Evolutionary conservation across 495 filamentous ascomycete species (phyloP).

Genomic region (Letharia columbiana): DNA sequence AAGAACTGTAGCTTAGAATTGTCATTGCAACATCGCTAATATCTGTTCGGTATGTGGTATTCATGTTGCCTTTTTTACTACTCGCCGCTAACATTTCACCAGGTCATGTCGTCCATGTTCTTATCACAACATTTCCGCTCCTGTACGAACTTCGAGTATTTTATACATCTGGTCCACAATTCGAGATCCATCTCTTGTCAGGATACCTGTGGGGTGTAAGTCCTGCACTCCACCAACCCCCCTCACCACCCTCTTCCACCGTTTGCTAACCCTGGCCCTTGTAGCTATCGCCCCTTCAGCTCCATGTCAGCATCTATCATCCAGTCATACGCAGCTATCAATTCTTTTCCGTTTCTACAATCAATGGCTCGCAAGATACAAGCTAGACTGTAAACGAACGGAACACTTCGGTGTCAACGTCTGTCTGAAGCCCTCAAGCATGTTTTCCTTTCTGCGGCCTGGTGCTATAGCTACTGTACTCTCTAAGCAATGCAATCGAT

Average conservation of each 20-base stretch:
- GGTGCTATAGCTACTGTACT: not conserved
- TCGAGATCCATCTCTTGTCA: not conserved
- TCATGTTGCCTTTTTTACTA: not conserved
- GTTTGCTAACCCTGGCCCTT: not conserved
- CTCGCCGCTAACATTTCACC: not conserved
- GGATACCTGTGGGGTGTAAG: not conserved
- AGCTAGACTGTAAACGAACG: not conserved
- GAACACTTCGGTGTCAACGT: not conserved
- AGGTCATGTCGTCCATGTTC: not conserved
- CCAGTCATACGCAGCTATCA: not conserved
- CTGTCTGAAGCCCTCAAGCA: not conserved
- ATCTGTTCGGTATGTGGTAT: not conserved
- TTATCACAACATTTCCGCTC: not conserved
- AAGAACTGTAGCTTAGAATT: not conserved
- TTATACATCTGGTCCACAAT: not conserved
- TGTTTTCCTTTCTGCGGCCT: not conserved
- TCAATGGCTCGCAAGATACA: not conserved
- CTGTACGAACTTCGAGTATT: not conserved
- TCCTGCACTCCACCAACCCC: not conserved
- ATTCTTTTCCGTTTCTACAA: not conserved
- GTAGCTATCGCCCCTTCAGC: conserved; percentile 4
- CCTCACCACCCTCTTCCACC: not conserved
- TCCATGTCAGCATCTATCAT: not conserved
- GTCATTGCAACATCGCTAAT: not conserved
- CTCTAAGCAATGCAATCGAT: not conserved